Percentiles rank a stretch among this genome's conserved stretches.
Conservation (phyloP, 2,329 filamentous ascomycete genomes). For the Xylaria digitata region DNA sequence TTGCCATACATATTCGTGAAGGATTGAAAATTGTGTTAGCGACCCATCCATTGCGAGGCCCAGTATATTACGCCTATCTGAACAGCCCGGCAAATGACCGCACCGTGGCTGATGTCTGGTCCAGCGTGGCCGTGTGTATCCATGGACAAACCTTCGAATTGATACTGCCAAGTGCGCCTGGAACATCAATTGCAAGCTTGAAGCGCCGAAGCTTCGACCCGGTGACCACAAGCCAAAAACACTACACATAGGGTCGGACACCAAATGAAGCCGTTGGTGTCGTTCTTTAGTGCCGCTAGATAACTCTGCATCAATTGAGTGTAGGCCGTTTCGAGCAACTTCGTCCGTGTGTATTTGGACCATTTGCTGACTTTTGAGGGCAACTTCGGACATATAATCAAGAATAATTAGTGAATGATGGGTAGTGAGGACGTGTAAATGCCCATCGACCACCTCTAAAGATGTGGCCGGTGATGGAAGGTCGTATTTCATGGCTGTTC, state of each 20-base stretch:
- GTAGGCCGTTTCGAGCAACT: slow-evolving; percentile 56
- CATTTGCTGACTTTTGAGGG: slow-evolving; percentile 52
- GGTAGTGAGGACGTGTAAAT: slow-evolving; percentile 63
- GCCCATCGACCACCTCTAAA: slow-evolving; percentile 60
- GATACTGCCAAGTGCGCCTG: slow-evolving; percentile 67
- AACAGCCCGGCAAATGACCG: slow-evolving; percentile 56
- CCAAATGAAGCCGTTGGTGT: slow-evolving; percentile 58
- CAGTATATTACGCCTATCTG: slow-evolving; percentile 64
- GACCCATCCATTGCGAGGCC: slow-evolving; percentile 77
- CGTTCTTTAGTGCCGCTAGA: slow-evolving; percentile 33
- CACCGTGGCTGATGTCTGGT: slow-evolving; percentile 53
- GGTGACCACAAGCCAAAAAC: slow-evolving; percentile 65
- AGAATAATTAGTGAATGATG: slow-evolving; percentile 68
- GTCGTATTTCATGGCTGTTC: slow-evolving; percentile 57
- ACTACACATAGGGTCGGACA: slow-evolving; percentile 60
- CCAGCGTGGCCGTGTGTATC: slow-evolving; percentile 66
- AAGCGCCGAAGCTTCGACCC: slow-evolving; percentile 56
- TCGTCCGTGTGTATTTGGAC: slow-evolving; percentile 59
- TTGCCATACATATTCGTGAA: slow-evolving; percentile 71
- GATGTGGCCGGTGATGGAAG: slow-evolving; percentile 66
- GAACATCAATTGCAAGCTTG: slow-evolving; percentile 58
- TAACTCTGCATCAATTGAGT: slow-evolving; percentile 60
- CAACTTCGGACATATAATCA: slow-evolving; percentile 55
- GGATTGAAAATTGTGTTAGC: slow-evolving; percentile 74
- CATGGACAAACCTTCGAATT: slow-evolving; percentile 66